phyloP scores from a whole-genome alignment of 345 rosid genomes.

The Cardamine resedifolia region DNA sequence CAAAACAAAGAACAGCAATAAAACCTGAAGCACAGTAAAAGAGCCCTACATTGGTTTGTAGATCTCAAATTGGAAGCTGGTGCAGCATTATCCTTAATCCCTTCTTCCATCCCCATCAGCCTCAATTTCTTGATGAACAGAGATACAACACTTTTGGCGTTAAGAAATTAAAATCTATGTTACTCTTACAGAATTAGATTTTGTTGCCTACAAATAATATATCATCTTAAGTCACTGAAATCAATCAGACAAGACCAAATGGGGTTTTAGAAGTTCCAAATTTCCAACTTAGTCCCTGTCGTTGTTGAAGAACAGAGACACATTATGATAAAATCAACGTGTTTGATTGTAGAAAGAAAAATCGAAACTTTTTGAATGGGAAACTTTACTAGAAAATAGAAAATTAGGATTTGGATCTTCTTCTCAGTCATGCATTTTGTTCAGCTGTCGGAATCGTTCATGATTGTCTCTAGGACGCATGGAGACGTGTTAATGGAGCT shows the following conservation, averaged over 20 bases:
- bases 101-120: constrained; percentile 49
- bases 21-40: constrained; percentile 46
- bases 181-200: no score
- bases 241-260: no score
- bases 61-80: constrained; percentile 22
- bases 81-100: constrained; percentile 33
- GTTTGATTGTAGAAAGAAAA: background rate
- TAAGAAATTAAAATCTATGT: background rate
- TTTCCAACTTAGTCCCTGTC: constrained; percentile 4
- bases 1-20: constrained; percentile 45
- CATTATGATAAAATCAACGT: background rate
- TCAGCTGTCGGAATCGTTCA: constrained; percentile 16
- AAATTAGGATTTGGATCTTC: constrained; percentile 16
- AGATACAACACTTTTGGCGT: background rate
- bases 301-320: constrained; percentile 8
- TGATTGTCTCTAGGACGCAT: background rate
- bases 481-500: constrained; percentile 15
- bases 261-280: constrained; percentile 18
- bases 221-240: no score
- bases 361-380: constrained; percentile 5
- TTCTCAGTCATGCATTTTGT: constrained; percentile 21
- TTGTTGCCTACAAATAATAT: no score
- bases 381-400: constrained; percentile 4
- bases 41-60: constrained; percentile 36
- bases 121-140: constrained; percentile 27